Percentiles rank a stretch among this genome's conserved stretches.
These are phyloP conservation scores for Monosporascus sp. DNA, from an alignment of 2,329 filamentous ascomycete genomes.

Conservation along the genomic window DNA sequence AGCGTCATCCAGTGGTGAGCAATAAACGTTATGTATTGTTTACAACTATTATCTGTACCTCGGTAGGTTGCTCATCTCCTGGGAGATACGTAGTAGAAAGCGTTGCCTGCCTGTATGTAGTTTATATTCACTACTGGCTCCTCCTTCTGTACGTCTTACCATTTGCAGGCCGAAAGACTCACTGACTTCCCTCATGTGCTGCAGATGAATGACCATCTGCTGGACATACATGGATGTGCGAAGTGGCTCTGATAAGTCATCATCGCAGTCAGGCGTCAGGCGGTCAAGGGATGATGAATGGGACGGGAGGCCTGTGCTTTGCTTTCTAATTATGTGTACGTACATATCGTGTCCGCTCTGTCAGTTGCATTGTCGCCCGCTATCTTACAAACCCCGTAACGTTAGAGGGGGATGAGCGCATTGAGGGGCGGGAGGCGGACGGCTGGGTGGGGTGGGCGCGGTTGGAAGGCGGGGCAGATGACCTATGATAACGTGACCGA, in stretches of 20 bases:
- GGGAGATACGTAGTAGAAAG: too few species aligned
- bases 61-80: too few species aligned
- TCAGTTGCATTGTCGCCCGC: neutral
- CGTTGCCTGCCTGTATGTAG: too few species aligned
- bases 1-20: too few species aligned
- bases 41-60: too few species aligned
- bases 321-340: neutral
- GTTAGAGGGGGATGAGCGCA: too few species aligned
- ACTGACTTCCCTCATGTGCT: neutral
- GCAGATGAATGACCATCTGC: neutral
- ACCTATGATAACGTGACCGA: slow-evolving; percentile 14
- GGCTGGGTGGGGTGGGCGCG: neutral
- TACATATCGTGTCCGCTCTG: neutral
- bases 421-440: neutral
- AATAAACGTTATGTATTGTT: too few species aligned
- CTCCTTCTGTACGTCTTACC: too few species aligned
- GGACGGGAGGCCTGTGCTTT: neutral
- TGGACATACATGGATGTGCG: too few species aligned
- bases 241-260: too few species aligned
- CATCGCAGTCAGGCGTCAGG: neutral
- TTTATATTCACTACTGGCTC: too few species aligned
- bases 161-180: neutral
- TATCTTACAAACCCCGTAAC: too few species aligned
- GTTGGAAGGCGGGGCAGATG: neutral
- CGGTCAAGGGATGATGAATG: neutral